Percentiles rank a stretch among this genome's conserved stretches.
These are phyloP conservation scores for Bolboschoenus planiculmis DNA, from an alignment of 176 grass and related monocot genomes.

Conservation along the genomic window DNA sequence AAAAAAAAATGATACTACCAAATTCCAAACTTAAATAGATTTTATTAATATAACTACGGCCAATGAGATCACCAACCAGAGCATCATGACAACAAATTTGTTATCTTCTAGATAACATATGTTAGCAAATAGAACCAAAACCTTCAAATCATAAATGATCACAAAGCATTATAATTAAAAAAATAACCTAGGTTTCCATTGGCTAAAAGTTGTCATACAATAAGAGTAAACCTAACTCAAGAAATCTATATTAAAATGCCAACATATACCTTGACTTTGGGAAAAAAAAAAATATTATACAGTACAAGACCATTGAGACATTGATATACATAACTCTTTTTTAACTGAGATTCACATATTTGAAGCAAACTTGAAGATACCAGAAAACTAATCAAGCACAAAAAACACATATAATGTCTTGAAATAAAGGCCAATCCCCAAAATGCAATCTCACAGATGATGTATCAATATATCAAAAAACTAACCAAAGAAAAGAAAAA, in stretches of 20 bases:
- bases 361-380: background rate
- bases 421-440: background rate
- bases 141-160: background rate
- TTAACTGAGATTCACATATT: background rate
- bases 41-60: background rate
- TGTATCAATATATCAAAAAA: slow-evolving; percentile 22
- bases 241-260: slow-evolving; percentile 10
- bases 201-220: background rate
- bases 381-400: slow-evolving; percentile 6
- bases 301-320: background rate
- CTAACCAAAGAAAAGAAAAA: slow-evolving; percentile 14
- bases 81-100: background rate
- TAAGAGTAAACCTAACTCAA: background rate
- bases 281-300: background rate
- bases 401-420: background rate
- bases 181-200: background rate
- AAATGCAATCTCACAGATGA: slow-evolving; percentile 12
- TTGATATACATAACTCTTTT: background rate
- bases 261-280: slow-evolving; percentile 13
- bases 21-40: background rate
- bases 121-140: background rate
- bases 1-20: background rate
- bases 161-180: background rate
- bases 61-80: background rate
- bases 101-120: background rate